Conservation (phyloP, 176 grass and related monocot genomes). For the Melocanna baccifera region DNA sequence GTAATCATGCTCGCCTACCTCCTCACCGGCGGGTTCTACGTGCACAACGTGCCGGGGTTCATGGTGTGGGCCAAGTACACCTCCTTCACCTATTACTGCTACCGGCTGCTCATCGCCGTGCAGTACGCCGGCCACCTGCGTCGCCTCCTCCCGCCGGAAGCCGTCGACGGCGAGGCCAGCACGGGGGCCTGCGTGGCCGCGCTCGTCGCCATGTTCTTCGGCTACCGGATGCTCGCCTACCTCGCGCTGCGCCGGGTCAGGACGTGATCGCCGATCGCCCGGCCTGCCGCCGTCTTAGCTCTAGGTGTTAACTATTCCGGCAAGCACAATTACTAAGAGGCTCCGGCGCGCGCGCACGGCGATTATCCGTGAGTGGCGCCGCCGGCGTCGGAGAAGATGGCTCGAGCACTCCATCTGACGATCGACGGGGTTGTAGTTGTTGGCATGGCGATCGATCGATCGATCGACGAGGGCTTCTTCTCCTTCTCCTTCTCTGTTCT, state of each 20-base stretch:
- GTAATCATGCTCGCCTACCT: conserved; percentile 89
- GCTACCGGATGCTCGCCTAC: conserved; percentile 73
- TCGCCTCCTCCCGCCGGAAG: conserved; percentile 3
- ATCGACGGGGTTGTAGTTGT: conserved; percentile 24
- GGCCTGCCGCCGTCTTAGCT: background rate
- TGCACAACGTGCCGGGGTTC: conserved; percentile 67
- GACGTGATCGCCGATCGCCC: conserved; percentile 19
- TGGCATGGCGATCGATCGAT: background rate
- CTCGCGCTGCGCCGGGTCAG: conserved; percentile 56
- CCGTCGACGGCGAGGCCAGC: conserved; percentile 19
- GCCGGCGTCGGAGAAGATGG: conserved; percentile 10
- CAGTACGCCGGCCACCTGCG: conserved; percentile 51
- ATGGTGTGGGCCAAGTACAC: conserved; percentile 89
- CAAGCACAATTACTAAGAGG: background rate
- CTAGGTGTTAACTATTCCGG: background rate
- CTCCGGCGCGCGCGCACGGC: background rate
- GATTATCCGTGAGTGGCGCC: background rate
- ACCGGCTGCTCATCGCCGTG: conserved; percentile 68
- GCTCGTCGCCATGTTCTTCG: conserved; percentile 73
- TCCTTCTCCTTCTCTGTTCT: background rate
- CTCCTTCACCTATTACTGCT: conserved; percentile 96
- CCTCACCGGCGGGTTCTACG: conserved; percentile 90
- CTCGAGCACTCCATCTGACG: background rate
- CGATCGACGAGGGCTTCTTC: background rate
- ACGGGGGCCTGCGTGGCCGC: conserved; percentile 26